A percentile compares a stretch with the other conserved stretches of the same genome.
Conservation (phyloP, 352 stramenopile genomes). For the Saprolegnia diclina region DNA sequence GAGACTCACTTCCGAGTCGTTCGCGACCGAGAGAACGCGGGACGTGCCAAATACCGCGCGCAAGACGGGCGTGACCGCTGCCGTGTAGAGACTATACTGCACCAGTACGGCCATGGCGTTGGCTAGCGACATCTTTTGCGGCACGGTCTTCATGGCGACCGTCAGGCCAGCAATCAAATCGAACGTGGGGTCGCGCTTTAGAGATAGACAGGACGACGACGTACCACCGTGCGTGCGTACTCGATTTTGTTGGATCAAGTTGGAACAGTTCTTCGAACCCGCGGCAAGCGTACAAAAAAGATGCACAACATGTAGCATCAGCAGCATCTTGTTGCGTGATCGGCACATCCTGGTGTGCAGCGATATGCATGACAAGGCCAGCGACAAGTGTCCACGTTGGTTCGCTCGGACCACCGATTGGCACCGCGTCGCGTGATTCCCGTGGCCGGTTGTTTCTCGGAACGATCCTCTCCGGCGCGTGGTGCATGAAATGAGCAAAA, state of each 20-base stretch:
- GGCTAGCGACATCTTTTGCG: conserved; percentile 84
- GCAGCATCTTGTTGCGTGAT: neutral
- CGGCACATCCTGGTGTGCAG: neutral
- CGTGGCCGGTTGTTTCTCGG: neutral
- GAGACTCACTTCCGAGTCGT: conserved; percentile 59
- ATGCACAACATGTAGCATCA: neutral
- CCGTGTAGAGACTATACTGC: conserved; percentile 87
- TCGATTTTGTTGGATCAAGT: too few relatives aligned
- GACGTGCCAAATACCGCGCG: conserved; percentile 82
- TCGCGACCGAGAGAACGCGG: conserved; percentile 72
- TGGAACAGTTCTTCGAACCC: too few relatives aligned
- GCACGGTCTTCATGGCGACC: conserved; percentile 68
- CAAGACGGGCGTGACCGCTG: conserved; percentile 73
- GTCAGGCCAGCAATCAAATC: conserved; percentile 51
- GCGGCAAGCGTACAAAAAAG: too few relatives aligned
- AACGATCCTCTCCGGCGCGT: neutral
- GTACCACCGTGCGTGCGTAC: too few relatives aligned
- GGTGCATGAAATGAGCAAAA: neutral
- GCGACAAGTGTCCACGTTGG: neutral
- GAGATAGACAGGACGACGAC: too few relatives aligned
- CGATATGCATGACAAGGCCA: neutral
- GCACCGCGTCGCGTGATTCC: neutral
- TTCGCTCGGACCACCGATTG: neutral
- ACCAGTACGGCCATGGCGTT: conserved; percentile 82
- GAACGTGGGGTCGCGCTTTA: conserved; percentile 43